phyloP scores from a whole-genome alignment of 768 basidiomycete genomes.

The Pulveroboletus sp. region DNA sequence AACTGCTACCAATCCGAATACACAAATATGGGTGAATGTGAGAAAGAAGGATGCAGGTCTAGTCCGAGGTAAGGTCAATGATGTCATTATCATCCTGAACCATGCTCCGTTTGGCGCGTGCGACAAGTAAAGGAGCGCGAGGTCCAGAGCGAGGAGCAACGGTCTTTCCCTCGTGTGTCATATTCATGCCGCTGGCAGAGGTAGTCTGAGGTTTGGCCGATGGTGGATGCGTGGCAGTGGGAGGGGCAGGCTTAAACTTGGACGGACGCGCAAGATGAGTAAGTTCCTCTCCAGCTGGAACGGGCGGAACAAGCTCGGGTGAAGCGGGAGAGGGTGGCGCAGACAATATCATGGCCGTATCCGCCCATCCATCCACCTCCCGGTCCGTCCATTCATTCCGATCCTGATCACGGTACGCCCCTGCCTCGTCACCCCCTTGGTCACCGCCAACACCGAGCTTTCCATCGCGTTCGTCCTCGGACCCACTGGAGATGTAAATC shows the following conservation, averaged over 20 bases:
- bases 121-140: slow-evolving; percentile 20
- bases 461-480: slow-evolving; percentile 18
- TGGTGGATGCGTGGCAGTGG: background rate
- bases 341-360: slow-evolving; percentile 27
- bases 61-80: slow-evolving; percentile 42
- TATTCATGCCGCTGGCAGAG: background rate
- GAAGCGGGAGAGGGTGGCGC: slow-evolving; percentile 14
- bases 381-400: background rate
- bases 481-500: slow-evolving; percentile 28
- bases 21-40: background rate
- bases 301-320: background rate
- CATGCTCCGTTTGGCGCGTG: slow-evolving; percentile 16
- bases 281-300: background rate
- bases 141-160: background rate
- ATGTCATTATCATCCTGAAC: slow-evolving; percentile 25
- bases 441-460: background rate
- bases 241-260: slow-evolving; percentile 18
- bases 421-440: background rate
- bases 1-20: background rate
- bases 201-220: background rate
- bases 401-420: background rate
- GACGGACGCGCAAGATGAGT: slow-evolving; percentile 5
- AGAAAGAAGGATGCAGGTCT: background rate
- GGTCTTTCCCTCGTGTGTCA: background rate
- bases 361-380: slow-evolving; percentile 10